phyloP scores from a whole-genome alignment of 129 eudicot species.

The Lonicera japonica region DNA sequence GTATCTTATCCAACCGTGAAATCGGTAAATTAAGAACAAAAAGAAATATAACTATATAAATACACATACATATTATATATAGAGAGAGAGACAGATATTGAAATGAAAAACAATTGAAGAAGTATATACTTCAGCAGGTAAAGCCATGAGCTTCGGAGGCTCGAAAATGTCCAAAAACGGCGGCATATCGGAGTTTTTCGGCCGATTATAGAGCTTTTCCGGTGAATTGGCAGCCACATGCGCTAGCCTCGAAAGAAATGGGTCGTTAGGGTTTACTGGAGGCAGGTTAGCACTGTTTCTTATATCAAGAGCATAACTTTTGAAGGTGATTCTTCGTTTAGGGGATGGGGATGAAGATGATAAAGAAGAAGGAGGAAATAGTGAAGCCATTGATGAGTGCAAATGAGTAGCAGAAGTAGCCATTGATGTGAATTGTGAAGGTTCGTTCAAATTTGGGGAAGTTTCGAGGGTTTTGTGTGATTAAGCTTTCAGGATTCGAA shows the following conservation, averaged over 20 bases:
- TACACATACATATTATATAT: not conserved
- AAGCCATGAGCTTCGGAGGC: constrained; percentile 77
- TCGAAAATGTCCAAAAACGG: constrained; percentile 67
- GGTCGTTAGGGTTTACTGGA: constrained; percentile 75
- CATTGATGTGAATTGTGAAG: too few species aligned
- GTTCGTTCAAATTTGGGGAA: not conserved
- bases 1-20: too few species aligned
- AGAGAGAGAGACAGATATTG: too few species aligned
- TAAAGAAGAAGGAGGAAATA: not conserved
- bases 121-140: constrained; percentile 56
- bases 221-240: constrained; percentile 58
- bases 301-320: not conserved
- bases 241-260: constrained; percentile 62
- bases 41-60: not conserved
- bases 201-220: constrained; percentile 47
- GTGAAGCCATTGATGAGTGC: not conserved
- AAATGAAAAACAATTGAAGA: not conserved
- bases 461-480: too few species aligned
- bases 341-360: not conserved
- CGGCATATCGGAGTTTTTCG: constrained; percentile 42
- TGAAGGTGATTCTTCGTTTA: constrained; percentile 3
- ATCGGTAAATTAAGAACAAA: too few species aligned
- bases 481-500: too few species aligned
- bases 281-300: constrained; percentile 39
- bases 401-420: not conserved